Conservation (phyloP, 2,329 filamentous ascomycete genomes). For the Plectosphaerella plurivora region DNA sequence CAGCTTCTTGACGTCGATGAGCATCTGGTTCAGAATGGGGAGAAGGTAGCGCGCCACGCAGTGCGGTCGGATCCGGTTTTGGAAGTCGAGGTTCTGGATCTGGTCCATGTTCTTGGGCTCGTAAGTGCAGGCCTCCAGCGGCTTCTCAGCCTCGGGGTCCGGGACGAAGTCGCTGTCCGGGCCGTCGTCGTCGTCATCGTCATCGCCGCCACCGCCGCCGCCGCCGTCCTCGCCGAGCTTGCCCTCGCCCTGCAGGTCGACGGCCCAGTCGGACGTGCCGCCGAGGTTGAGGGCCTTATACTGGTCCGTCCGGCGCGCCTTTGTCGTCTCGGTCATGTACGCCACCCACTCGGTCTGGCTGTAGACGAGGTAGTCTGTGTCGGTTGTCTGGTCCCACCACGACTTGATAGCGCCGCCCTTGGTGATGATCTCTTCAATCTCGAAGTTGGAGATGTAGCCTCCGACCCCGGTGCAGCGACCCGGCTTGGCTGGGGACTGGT, state of each 20-base stretch:
- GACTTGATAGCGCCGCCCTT: not conserved
- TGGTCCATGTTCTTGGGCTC: constrained; percentile 2
- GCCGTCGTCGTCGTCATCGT: not conserved
- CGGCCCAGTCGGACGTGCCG: constrained; percentile 24
- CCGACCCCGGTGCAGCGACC: constrained; percentile 17
- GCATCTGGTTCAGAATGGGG: constrained; percentile 3
- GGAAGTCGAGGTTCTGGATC: constrained; percentile 6
- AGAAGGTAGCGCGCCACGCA: constrained; percentile 5
- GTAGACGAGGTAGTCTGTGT: constrained; percentile 18
- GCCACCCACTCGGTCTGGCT: constrained; percentile 21
- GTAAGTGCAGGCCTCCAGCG: not conserved
- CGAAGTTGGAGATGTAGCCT: constrained; percentile 22
- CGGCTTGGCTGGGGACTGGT: constrained; percentile 16
- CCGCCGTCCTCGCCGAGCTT: not conserved
- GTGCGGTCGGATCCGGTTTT: constrained; percentile 1
- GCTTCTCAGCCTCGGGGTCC: constrained; percentile 2
- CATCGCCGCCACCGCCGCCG: not conserved
- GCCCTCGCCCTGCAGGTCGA: constrained; percentile 12
- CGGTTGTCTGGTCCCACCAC: constrained; percentile 10
- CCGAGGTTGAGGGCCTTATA: constrained; percentile 20
- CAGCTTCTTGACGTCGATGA: constrained; percentile 1
- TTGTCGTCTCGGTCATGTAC: constrained; percentile 20
- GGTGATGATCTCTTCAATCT: constrained; percentile 19
- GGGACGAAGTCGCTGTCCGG: constrained; percentile 1
- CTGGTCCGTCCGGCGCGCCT: constrained; percentile 13